A percentile compares a stretch with the other conserved stretches of the same genome.
Conservation (phyloP, 345 rosid genomes). For the Lepidium sativum region DNA sequence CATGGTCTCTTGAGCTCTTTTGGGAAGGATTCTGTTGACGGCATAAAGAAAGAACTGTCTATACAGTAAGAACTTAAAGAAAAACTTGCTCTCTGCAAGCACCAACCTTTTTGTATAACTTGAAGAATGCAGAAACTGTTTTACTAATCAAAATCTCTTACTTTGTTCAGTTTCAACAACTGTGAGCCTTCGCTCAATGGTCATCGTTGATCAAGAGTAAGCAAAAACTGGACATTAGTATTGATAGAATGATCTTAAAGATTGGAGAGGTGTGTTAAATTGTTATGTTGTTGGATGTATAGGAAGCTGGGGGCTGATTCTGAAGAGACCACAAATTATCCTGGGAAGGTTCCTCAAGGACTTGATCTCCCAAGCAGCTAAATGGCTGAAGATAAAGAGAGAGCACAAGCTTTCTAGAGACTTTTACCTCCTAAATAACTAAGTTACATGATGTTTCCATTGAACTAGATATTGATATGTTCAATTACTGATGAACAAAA, state of each 20-base stretch:
- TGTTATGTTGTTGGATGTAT: not conserved
- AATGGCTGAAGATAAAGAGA: not conserved
- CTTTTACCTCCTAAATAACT: not conserved
- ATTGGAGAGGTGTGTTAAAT: not conserved
- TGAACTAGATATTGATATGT: not conserved
- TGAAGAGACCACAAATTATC: conserved; percentile 14
- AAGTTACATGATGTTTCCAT: not conserved
- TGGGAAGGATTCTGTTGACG: conserved; percentile 44
- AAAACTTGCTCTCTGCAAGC: not conserved
- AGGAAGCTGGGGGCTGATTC: conserved; percentile 18
- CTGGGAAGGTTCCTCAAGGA: conserved; percentile 22
- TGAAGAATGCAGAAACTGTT: not conserved
- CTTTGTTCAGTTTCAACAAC: conserved; percentile 52
- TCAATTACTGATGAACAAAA: not conserved
- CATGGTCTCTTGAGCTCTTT: conserved; percentile 46
- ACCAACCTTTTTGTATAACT: not conserved
- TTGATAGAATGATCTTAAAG: not conserved
- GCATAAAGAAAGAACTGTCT: conserved; percentile 48
- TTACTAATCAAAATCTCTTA: not conserved
- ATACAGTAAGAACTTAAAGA: conserved; percentile 43
- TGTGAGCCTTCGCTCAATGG: conserved; percentile 78
- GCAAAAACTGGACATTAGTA: not conserved
- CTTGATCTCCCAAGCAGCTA: conserved; percentile 23
- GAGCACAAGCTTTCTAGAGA: not conserved
- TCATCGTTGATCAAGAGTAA: conserved; percentile 55